Base-by-base conservation (phyloP, 345 rosid genomes). In the Eutrema yunnanense region DNA sequence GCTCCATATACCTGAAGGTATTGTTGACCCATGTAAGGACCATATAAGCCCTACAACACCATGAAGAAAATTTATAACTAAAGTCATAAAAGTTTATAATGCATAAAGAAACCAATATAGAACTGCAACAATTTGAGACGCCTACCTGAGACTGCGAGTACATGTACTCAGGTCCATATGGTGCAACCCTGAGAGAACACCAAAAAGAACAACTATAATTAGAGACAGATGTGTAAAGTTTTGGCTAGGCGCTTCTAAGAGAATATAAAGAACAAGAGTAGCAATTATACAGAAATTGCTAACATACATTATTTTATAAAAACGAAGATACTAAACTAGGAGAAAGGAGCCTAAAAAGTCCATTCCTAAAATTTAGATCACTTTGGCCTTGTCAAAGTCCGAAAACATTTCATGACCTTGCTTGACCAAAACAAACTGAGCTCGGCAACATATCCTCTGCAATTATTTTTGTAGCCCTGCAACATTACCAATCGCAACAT, bases 1-100 rank as follows among this genome's bases (percentile, higher is more conserved):
- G 85, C 82, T 79, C 96, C 98, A 71, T 89, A 92, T 42, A 85
- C 72, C 72, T 83, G 96, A 84, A 91, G 85, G 86, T 88, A 89
- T 65, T 86, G 98, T 76, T 90, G 97, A 22, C 83, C 88, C 54
- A 77, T 37, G 67, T 91, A 89, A 42, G 95, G 92, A 71, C 82
- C 88, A 84, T 89, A 87, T 16, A 77, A 65, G 52, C 92, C 90
- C 97, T 91, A 57, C 9, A 78, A 48, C 51, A 76, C 22, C 34
- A 78, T 42, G 57, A 41, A 10, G 59, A 67, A 6, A 72, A 38
- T 38, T 43, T 36, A 49, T 49, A 36, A 65, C 43, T 26, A 3
- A 57, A 58, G 37, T 3, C 60, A 64, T 12, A 57, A 64, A 1
- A 9, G 6, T 6, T 29, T 50, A 2, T 27, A 12, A 8, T 34